Base-by-base conservation (phyloP, 768 basidiomycete genomes). In the Clitopilus hobsonii region DNA sequence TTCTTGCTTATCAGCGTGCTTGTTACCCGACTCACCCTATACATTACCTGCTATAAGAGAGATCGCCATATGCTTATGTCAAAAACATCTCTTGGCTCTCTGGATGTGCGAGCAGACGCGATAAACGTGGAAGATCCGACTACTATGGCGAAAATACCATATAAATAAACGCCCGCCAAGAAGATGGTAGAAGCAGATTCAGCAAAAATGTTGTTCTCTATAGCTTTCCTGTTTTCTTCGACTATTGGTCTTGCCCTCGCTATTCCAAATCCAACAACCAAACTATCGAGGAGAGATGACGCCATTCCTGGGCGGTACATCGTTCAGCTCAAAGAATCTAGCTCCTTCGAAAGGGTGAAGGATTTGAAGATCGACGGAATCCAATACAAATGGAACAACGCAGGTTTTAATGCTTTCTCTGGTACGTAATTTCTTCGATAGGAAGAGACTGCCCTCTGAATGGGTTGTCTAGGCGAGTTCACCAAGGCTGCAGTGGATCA, bases 291-390 rank as follows among this genome's bases (percentile, higher is more conserved):
- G 22, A 45, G 27, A 5, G 54, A 51, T 18, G 30, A 28, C 13
- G 20, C 57, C 22, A 51, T 54, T 32, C 55, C 58, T 6, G 58
- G 58, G 6, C 45, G 58, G 22, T 59, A 59, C 29, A 56, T 59
- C 26, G 60, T 64, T 38, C 61, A 60, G 48, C 52, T 61, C 18
- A 65, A 61, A 28, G 49, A 52, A 18, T 52, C 41, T 28, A 24
- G 52, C n/a, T 45, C 51, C 7, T 22, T 29, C 18, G 27, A 24
- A 16, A 23, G 26, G 30, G 36, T 23, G n/a, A 14, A 10, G 13
- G 28, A 41, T 45, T 23, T 45, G 22, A 45, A 45, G n/a, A 28
- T 53, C 49, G 22, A 22, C 48, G 16, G 48, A 26, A 14, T 53
- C 49, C 47, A 54, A 51, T 26, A 51, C 32, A 2, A 55, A 55